These are phyloP conservation scores for Dissophora ornata DNA, from an alignment of 192 early-diverging fungal genomes.

Conservation along the genomic window DNA sequence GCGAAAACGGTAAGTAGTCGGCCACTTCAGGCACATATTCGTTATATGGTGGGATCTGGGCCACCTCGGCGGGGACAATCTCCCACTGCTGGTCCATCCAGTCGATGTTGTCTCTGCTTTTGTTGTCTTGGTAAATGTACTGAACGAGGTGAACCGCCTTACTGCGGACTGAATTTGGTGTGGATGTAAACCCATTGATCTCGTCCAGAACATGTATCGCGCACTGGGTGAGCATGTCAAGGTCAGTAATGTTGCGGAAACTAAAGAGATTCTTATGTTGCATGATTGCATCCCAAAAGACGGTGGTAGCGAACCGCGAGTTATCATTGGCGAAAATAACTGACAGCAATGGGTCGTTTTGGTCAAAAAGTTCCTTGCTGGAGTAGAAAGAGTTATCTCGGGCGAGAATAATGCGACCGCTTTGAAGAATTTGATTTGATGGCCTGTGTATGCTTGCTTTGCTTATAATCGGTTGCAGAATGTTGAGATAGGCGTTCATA, in stretches of 20 bases:
- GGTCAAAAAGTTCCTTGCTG: not conserved
- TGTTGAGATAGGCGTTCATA: not conserved
- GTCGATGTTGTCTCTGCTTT: not conserved
- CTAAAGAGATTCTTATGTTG: not conserved
- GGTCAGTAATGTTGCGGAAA: not conserved
- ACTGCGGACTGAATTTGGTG: not conserved
- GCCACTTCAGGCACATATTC: not conserved
- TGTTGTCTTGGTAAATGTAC: constrained; percentile 22
- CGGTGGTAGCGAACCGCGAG: not conserved
- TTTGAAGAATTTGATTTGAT: not conserved
- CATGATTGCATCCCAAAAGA: not conserved
- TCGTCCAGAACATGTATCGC: constrained; percentile 6
- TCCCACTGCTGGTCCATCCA: constrained; percentile 38
- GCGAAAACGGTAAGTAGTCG: constrained; percentile 18
- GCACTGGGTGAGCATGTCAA: not conserved
- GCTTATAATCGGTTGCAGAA: not conserved
- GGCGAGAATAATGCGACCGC: not conserved
- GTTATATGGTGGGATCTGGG: not conserved
- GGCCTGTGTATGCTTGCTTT: not conserved
- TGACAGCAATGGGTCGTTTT: not conserved
- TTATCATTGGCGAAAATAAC: not conserved
- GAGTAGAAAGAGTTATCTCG: not conserved
- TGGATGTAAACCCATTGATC: not conserved
- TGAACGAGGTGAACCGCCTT: not conserved
- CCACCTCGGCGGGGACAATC: constrained; percentile 13